A percentile compares a stretch with the other conserved stretches of the same genome.
These are phyloP conservation scores for Kwoniella mangroviensis DNA, from an alignment of 768 basidiomycete species.

Conservation along the genomic window DNA sequence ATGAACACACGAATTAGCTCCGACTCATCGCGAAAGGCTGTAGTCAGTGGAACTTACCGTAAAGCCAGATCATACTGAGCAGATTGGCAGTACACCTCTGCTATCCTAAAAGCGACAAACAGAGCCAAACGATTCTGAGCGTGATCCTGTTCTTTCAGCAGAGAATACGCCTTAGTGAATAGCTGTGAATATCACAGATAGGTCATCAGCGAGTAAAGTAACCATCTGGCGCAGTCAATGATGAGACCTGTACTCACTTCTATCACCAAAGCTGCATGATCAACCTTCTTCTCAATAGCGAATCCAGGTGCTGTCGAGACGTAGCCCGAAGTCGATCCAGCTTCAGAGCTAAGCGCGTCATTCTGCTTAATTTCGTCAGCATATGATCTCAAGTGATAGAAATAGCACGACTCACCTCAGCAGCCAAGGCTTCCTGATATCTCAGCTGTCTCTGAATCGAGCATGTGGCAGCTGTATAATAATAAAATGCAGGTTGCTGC, in stretches of 20 bases:
- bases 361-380: slow-evolving; percentile 21
- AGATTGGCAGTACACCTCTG: slow-evolving; percentile 77
- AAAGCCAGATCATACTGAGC: slow-evolving; percentile 86
- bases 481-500: slow-evolving; percentile 92
- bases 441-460: slow-evolving; percentile 75
- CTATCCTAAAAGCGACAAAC: slow-evolving; percentile 90
- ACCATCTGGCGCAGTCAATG: background rate
- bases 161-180: slow-evolving; percentile 90
- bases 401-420: slow-evolving; percentile 62
- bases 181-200: slow-evolving; percentile 62
- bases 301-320: slow-evolving; percentile 68
- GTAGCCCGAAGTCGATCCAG: slow-evolving; percentile 40
- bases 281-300: slow-evolving; percentile 87
- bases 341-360: slow-evolving; percentile 36
- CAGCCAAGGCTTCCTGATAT: slow-evolving; percentile 67
- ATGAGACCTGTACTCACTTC: slow-evolving; percentile 65
- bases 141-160: slow-evolving; percentile 77
- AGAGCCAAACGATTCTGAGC: slow-evolving; percentile 80
- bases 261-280: slow-evolving; percentile 78
- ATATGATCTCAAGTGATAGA: background rate
- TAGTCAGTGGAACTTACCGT: slow-evolving; percentile 62
- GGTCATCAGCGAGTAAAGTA: no score
- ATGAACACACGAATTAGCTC: background rate
- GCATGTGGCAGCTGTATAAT: slow-evolving; percentile 83
- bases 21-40: background rate